Evolutionary conservation across 306 rosid species (phyloP).

Genomic region (Biancaea sappan): DNA sequence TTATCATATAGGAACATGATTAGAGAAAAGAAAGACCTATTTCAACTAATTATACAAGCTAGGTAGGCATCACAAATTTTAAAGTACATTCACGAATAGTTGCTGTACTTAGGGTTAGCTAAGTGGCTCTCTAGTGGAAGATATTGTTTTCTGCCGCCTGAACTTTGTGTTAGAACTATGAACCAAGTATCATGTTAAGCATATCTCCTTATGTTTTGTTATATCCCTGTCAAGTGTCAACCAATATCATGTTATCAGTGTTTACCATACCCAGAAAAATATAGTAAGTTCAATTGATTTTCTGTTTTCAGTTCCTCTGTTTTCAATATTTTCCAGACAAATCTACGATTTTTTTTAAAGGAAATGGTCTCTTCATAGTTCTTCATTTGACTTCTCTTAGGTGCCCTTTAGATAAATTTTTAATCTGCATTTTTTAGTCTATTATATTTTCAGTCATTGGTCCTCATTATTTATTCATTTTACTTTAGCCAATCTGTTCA

Average conservation of each 20-base stretch:
- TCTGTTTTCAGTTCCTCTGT: background rate
- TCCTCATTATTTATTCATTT: background rate
- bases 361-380: no score
- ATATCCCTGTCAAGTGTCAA: background rate
- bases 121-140: background rate
- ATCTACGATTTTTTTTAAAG: background rate
- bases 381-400: no score
- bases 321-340: no score
- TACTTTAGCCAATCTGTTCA: background rate
- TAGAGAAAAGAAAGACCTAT: background rate
- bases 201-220: background rate
- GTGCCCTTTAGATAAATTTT: no score
- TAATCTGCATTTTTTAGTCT: background rate
- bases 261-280: background rate
- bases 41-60: conserved; percentile 1
- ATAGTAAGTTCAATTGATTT: no score
- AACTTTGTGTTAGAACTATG: background rate
- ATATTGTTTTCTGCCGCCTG: background rate
- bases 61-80: background rate
- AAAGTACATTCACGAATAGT: background rate
- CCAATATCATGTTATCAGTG: background rate
- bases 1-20: background rate
- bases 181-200: background rate
- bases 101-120: background rate
- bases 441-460: background rate